phyloP scores from a whole-genome alignment of 805 yeast genomes.

The Teunomyces gatunensis region DNA sequence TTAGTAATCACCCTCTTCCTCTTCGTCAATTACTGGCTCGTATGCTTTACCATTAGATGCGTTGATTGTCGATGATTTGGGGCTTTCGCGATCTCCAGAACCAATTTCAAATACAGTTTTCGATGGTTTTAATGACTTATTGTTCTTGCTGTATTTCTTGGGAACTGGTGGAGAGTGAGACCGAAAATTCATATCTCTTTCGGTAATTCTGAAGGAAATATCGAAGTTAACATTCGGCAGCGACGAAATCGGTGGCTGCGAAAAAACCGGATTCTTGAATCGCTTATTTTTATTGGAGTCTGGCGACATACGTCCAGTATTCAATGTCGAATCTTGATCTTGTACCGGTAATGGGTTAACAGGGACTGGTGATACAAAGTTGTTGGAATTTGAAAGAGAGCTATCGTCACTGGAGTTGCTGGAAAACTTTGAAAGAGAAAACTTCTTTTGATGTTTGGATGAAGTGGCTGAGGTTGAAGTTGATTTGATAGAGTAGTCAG shows the following conservation, averaged over 20 bases:
- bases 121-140: conserved; percentile 10
- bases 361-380: conserved; percentile 10
- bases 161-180: conserved; percentile 28
- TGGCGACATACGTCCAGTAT: conserved; percentile 10
- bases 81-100: not conserved
- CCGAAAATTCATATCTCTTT: conserved; percentile 10
- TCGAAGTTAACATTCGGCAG: not conserved
- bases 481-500: conserved; percentile 37
- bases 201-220: not conserved
- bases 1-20: conserved; percentile 11
- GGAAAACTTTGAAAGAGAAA: conserved; percentile 33
- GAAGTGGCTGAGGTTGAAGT: conserved; percentile 25
- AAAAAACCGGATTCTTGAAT: conserved; percentile 8
- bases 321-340: conserved; percentile 5
- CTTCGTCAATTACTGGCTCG: conserved; percentile 17
- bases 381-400: conserved; percentile 12
- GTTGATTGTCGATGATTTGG: not conserved
- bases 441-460: conserved; percentile 20
- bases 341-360: conserved; percentile 1
- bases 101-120: conserved; percentile 8
- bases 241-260: not conserved
- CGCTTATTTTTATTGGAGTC: conserved; percentile 10
- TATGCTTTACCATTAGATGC: conserved; percentile 6
- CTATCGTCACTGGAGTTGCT: conserved; percentile 40
- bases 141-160: conserved; percentile 15